A percentile compares a stretch with the other conserved stretches of the same genome.
phyloP scores from a whole-genome alignment of 2,329 filamentous ascomycete species.

The Chrysoporthe puriensis region DNA sequence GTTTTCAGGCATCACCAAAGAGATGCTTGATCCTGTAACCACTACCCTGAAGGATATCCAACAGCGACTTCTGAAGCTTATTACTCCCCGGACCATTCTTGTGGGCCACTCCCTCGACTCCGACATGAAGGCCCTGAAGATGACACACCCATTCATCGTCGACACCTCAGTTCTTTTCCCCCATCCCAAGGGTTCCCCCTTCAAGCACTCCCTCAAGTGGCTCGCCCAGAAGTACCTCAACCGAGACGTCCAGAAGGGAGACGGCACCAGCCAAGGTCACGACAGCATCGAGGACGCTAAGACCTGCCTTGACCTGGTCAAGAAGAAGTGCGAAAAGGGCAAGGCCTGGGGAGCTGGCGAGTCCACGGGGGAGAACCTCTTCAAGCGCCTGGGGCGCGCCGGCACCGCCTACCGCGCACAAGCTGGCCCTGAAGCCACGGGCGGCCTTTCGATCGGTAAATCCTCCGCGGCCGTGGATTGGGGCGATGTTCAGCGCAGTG shows the following conservation, averaged over 20 bases:
- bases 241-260: slow-evolving; percentile 83
- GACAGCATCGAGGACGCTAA: slow-evolving; percentile 91
- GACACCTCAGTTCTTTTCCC: slow-evolving; percentile 91
- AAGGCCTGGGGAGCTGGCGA: slow-evolving; percentile 83
- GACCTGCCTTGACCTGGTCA: slow-evolving; percentile 89
- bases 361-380: slow-evolving; percentile 82
- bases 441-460: slow-evolving; percentile 60
- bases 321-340: slow-evolving; percentile 94
- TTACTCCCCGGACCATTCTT: slow-evolving; percentile 74
- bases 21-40: slow-evolving; percentile 80
- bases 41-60: slow-evolving; percentile 87
- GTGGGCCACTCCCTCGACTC: slow-evolving; percentile 82
- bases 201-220: slow-evolving; percentile 91
- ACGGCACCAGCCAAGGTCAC: slow-evolving; percentile 71
- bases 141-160: slow-evolving; percentile 90
- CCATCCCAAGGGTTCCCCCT: slow-evolving; percentile 83
- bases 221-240: slow-evolving; percentile 83
- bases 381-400: slow-evolving; percentile 74
- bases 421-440: slow-evolving; percentile 59
- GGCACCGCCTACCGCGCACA: slow-evolving; percentile 66
- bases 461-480: slow-evolving; percentile 83
- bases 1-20: slow-evolving; percentile 89
- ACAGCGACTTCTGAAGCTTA: slow-evolving; percentile 69
- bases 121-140: slow-evolving; percentile 79
- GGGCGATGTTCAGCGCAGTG: slow-evolving; percentile 72